These are phyloP conservation scores for Noccaea caerulescens DNA, from an alignment of 345 rosid genomes.

Conservation along the genomic window DNA sequence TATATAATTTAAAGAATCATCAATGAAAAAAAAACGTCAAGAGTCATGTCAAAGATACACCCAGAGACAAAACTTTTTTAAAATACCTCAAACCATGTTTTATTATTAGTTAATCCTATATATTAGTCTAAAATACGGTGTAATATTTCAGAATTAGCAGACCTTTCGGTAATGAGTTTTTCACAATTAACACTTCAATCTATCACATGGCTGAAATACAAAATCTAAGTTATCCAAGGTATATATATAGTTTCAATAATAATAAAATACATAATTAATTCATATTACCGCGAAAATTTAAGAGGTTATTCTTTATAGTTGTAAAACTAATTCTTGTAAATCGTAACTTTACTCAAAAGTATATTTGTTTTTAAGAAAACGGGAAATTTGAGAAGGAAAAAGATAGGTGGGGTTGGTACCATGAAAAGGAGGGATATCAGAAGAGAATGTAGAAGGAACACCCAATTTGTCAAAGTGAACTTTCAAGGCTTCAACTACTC, in stretches of 20 bases:
- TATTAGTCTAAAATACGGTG: no score
- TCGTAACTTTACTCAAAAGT: slow-evolving; percentile 11
- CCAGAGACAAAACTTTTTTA: neutral
- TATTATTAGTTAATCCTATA: no score
- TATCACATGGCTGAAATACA: neutral
- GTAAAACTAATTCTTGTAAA: neutral
- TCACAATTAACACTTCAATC: neutral
- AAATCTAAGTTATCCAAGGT: neutral
- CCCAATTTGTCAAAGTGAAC: slow-evolving; percentile 75
- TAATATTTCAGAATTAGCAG: neutral
- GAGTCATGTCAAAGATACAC: slow-evolving; percentile 2
- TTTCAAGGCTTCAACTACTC: slow-evolving; percentile 79
- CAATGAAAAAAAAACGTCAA: neutral
- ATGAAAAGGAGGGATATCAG: slow-evolving; percentile 48
- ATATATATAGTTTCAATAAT: neutral
- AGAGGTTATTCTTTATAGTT: neutral
- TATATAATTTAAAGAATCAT: slow-evolving; percentile 19
- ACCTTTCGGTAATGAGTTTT: neutral
- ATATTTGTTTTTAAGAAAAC: no score
- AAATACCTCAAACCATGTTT: neutral
- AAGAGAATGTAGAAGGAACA: slow-evolving; percentile 50
- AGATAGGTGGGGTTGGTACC: slow-evolving; percentile 48
- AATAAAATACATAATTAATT: neutral
- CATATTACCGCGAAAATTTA: neutral
- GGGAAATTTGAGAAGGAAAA: neutral